Evolutionary conservation across 805 yeast genomes (phyloP).

Genomic region (Blastobotrys peoriensis): DNA sequence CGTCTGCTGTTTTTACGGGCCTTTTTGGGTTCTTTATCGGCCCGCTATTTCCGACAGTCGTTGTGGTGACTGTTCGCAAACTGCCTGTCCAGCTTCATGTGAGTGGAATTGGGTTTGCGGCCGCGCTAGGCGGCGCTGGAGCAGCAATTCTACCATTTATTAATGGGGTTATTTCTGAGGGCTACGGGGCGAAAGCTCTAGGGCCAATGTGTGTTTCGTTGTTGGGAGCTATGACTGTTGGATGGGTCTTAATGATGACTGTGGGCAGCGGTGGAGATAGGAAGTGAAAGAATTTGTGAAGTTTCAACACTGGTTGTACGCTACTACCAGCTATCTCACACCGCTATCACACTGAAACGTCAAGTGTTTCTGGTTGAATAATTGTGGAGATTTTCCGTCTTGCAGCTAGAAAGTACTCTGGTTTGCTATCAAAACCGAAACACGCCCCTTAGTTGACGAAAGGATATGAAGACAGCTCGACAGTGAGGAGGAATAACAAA

Average conservation of each 20-base stretch:
- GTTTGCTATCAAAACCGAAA: no score
- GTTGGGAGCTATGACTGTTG: constrained; percentile 21
- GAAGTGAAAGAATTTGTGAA: no score
- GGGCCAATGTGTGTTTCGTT: constrained; percentile 23
- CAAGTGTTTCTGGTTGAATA: no score
- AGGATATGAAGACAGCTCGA: no score
- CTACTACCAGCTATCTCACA: no score
- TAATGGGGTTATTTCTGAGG: constrained; percentile 45
- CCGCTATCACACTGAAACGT: no score
- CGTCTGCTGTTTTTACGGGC: constrained; percentile 42
- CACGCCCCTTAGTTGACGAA: no score
- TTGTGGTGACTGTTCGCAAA: constrained; percentile 54
- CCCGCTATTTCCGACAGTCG: constrained; percentile 68
- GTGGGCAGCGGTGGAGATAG: no score
- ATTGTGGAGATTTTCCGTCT: no score
- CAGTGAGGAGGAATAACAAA: no score
- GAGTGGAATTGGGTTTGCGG: constrained; percentile 64
- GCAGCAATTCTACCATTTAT: constrained; percentile 69
- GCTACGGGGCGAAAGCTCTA: constrained; percentile 22
- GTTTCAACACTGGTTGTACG: no score
- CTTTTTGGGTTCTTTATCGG: constrained; percentile 58
- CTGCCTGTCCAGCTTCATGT: constrained; percentile 58
- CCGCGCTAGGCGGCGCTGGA: constrained; percentile 82
- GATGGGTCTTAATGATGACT: constrained; percentile 21
- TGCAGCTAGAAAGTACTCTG: no score